Percentiles rank a stretch among this genome's conserved stretches.
Evolutionary conservation across 2,329 filamentous ascomycete species (phyloP).

Genomic region (Neonectria coccinea): DNA sequence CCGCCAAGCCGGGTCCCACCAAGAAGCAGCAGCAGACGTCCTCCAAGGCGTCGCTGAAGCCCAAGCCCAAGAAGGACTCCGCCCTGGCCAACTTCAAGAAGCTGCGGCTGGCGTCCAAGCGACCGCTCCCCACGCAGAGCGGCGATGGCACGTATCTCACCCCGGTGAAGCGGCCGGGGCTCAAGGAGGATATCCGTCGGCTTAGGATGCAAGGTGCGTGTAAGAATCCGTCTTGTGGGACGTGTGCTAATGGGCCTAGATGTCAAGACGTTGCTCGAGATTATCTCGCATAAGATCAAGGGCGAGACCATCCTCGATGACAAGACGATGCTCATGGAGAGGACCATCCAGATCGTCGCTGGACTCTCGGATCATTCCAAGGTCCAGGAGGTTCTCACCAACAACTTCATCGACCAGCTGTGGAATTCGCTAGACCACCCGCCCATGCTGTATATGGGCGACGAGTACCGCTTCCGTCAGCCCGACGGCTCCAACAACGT

Average conservation of each 20-base stretch:
- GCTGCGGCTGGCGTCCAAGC: constrained; percentile 60
- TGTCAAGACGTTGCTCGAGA: constrained; percentile 69
- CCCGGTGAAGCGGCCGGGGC: constrained; percentile 57
- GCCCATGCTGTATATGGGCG: constrained; percentile 72
- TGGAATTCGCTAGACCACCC: constrained; percentile 81
- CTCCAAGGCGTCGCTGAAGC: constrained; percentile 9
- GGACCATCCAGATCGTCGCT: constrained; percentile 76
- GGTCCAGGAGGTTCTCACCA: constrained; percentile 72
- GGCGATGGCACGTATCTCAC: constrained; percentile 71
- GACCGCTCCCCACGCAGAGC: constrained; percentile 72
- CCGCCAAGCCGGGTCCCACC: constrained; percentile 11
- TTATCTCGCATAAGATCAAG: constrained; percentile 72
- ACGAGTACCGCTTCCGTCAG: constrained; percentile 73
- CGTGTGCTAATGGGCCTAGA: constrained; percentile 53
- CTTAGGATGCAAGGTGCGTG: constrained; percentile 38
- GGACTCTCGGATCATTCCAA: constrained; percentile 72
- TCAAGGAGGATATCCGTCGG: constrained; percentile 41
- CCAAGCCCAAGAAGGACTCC: constrained; percentile 40
- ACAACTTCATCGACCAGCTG: constrained; percentile 74
- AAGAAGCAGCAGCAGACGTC: not conserved
- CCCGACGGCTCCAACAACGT: constrained; percentile 79
- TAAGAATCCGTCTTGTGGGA: no score
- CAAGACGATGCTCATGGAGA: constrained; percentile 82
- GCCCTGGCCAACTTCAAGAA: constrained; percentile 47
- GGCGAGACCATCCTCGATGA: constrained; percentile 75